phyloP scores from a whole-genome alignment of 2,329 filamentous ascomycete species.

The Madurella fahalii region DNA sequence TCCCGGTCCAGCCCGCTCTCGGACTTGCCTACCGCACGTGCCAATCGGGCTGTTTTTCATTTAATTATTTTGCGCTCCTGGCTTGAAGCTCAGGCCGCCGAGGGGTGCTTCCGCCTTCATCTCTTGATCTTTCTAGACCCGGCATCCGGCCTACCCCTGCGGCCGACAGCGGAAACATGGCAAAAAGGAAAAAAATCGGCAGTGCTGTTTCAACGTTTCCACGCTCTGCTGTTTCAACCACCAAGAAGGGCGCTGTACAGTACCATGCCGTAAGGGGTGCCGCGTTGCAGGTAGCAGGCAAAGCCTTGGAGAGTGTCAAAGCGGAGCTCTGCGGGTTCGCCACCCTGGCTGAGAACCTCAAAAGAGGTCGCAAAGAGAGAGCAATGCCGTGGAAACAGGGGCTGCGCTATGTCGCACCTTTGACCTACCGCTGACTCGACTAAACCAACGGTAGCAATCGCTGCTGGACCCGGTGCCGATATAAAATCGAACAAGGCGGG shows the following conservation, averaged over 20 bases:
- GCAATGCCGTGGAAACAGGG: not conserved
- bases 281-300: not conserved
- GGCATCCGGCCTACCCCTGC: not conserved
- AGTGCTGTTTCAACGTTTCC: constrained; percentile 9
- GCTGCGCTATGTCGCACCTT: not conserved
- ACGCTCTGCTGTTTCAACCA: not conserved
- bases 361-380: not conserved
- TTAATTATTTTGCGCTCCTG: too few relatives aligned
- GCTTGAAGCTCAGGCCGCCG: too few relatives aligned
- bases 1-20: not conserved
- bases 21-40: too few relatives aligned
- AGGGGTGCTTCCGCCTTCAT: too few relatives aligned
- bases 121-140: not conserved
- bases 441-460: too few relatives aligned
- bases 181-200: not conserved
- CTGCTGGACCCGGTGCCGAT: too few relatives aligned
- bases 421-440: not conserved
- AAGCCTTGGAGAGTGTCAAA: not conserved
- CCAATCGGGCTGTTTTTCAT: not conserved
- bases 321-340: not conserved
- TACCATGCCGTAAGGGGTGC: not conserved
- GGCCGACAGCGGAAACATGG: not conserved
- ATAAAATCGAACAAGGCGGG: too few relatives aligned
- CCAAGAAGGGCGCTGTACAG: not conserved
- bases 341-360: not conserved